A percentile compares a stretch with the other conserved stretches of the same genome.
These are phyloP conservation scores for Hirsutella rhossiliensis DNA, from an alignment of 2,329 filamentous ascomycete genomes.

Conservation along the genomic window DNA sequence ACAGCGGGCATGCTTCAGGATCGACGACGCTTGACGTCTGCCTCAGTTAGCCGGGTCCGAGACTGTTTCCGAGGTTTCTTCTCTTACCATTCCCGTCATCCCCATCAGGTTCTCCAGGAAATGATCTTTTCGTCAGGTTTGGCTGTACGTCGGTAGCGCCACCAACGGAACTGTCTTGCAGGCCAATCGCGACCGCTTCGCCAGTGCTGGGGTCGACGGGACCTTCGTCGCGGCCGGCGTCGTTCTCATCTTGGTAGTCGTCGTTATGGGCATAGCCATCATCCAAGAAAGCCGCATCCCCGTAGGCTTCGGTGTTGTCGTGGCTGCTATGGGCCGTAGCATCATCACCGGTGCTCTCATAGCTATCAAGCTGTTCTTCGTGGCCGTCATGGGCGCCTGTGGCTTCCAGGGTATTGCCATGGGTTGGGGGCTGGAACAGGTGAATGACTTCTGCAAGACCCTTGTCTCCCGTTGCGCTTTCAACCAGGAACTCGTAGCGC, in stretches of 20 bases:
- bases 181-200: too few relatives aligned
- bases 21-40: conserved; percentile 41
- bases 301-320: conserved; percentile 4
- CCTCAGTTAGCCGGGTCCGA: conserved; percentile 2
- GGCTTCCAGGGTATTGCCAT: neutral
- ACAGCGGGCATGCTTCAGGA: conserved; percentile 12
- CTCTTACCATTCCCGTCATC: conserved; percentile 21
- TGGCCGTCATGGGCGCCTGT: neutral
- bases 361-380: neutral
- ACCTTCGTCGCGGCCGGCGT: neutral
- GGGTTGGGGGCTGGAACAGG: conserved; percentile 19
- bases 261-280: neutral
- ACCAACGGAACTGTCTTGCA: neutral
- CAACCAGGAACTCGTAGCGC: conserved; percentile 25
- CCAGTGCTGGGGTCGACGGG: too few relatives aligned
- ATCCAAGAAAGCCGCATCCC: neutral
- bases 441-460: conserved; percentile 28
- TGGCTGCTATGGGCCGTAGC: neutral
- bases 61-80: neutral
- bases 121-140: conserved; percentile 1
- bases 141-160: neutral
- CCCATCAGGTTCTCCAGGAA: conserved; percentile 8
- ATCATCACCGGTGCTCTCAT: conserved; percentile 1
- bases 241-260: neutral
- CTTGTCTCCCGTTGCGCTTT: conserved; percentile 28